Conservation (phyloP, 208 protist species). For the Crithidia sp. region DNA sequence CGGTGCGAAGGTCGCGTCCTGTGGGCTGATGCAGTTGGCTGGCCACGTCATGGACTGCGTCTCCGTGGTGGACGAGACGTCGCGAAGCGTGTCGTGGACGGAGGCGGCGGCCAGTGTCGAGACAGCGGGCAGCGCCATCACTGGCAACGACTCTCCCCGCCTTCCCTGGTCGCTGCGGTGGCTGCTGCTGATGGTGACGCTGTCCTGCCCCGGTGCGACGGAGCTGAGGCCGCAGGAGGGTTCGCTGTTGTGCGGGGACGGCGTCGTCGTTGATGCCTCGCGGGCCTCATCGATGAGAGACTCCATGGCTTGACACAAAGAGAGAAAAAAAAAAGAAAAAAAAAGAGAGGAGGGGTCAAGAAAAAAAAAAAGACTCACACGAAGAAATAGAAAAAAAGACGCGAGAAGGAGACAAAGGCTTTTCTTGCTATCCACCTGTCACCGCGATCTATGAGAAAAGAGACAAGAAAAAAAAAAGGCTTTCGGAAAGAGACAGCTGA, state of each 20-base stretch:
- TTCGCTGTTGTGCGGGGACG: no score
- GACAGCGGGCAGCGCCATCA: no score
- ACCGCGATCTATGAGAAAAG: background rate
- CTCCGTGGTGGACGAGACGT: background rate
- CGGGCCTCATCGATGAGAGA: no score
- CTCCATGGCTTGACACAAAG: no score
- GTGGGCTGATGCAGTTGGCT: background rate
- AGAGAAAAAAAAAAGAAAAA: background rate
- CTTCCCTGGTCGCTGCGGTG: background rate
- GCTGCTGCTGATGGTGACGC: background rate
- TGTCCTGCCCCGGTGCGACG: no score
- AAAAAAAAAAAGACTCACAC: background rate
- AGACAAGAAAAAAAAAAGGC: conserved; percentile 5
- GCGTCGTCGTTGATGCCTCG: no score
- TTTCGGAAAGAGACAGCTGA: background rate
- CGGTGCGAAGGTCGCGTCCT: background rate
- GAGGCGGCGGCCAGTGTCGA: background rate
- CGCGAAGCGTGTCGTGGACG: background rate
- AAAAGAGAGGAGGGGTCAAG: background rate
- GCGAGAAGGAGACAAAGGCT: background rate
- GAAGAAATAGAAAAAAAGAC: background rate
- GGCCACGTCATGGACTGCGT: conserved; percentile 4
- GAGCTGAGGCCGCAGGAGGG: no score
- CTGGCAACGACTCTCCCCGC: no score
- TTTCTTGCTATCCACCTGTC: background rate